Percentiles rank a stretch among this genome's conserved stretches.
phyloP scores from a whole-genome alignment of 1,284 basidiomycete species.

The Cryptococcus floricola region DNA sequence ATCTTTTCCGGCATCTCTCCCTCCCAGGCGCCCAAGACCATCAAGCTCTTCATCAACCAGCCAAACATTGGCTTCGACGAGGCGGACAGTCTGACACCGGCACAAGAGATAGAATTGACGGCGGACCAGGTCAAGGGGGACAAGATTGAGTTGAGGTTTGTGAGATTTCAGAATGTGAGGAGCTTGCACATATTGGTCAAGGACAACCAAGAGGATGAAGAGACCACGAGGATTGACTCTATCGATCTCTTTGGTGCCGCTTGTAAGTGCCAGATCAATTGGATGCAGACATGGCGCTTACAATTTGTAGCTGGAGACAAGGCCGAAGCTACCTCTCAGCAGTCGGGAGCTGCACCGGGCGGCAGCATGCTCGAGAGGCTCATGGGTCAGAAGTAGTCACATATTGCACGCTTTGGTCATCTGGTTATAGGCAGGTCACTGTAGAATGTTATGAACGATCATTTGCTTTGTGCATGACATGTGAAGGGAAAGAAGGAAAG shows the following conservation, averaged over 20 bases:
- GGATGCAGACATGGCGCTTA: not conserved
- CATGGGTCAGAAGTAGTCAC: not conserved
- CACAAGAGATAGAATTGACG: slow-evolving; percentile 49
- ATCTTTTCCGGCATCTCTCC: slow-evolving; percentile 55
- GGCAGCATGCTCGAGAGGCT: slow-evolving; percentile 12
- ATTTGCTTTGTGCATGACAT: not conserved
- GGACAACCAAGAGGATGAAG: slow-evolving; percentile 68
- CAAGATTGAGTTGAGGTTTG: slow-evolving; percentile 62
- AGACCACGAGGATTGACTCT: slow-evolving; percentile 71
- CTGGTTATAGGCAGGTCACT: not conserved
- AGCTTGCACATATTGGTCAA: slow-evolving; percentile 72
- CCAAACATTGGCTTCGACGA: slow-evolving; percentile 62
- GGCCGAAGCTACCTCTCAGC: not conserved
- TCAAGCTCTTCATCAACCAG: slow-evolving; percentile 64
- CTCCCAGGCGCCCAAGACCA: slow-evolving; percentile 59
- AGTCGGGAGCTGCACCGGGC: not conserved
- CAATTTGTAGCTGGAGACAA: not conserved
- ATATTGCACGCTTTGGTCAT: not conserved
- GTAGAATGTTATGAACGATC: too few species aligned
- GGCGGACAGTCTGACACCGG: slow-evolving; percentile 42
- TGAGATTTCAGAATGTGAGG: slow-evolving; percentile 73
- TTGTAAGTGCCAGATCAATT: slow-evolving; percentile 12
- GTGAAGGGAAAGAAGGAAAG: too few species aligned
- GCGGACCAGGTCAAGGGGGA: slow-evolving; percentile 54
- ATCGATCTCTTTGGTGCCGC: slow-evolving; percentile 64